A percentile compares a stretch with the other conserved stretches of the same genome.
These are phyloP conservation scores for Spergularia bocconei DNA, from an alignment of 148 eudicot genomes.

Conservation along the genomic window DNA sequence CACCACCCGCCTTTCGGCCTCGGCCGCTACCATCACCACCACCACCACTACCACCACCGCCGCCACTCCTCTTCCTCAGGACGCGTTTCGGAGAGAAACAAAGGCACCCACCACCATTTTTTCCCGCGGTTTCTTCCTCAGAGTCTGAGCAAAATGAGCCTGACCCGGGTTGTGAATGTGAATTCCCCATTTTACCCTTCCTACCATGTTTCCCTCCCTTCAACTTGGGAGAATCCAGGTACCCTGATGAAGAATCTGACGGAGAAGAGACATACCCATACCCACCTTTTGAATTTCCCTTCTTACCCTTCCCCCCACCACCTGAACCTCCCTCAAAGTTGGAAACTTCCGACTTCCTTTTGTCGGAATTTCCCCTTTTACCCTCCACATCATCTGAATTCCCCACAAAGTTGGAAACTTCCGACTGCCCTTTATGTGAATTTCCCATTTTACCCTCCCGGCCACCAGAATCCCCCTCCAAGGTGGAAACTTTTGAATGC, in stretches of 20 bases:
- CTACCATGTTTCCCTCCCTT: constrained; percentile 17
- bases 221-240: constrained; percentile 30
- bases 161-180: constrained; percentile 31
- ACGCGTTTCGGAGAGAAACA: constrained; percentile 74
- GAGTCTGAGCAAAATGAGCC: constrained; percentile 35
- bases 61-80: constrained; percentile 38
- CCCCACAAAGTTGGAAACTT: constrained; percentile 19
- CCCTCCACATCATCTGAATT: neutral
- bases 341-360: neutral
- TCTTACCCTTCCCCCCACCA: constrained; percentile 20
- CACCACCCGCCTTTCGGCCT: constrained; percentile 28
- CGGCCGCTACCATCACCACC: constrained; percentile 2
- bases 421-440: neutral
- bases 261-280: constrained; percentile 35
- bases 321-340: constrained; percentile 4
- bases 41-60: constrained; percentile 2
- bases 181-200: constrained; percentile 31
- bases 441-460: constrained; percentile 4
- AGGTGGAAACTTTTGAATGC: neutral
- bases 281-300: constrained; percentile 32
- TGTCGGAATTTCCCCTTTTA: constrained; percentile 7
- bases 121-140: constrained; percentile 21
- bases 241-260: constrained; percentile 34
- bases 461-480: neutral
- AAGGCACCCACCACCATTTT: constrained; percentile 60